Evolutionary conservation across 768 basidiomycete genomes (phyloP), one percentile per base, ranked within the genome.

Genomic region (Suillus spraguei): DNA sequence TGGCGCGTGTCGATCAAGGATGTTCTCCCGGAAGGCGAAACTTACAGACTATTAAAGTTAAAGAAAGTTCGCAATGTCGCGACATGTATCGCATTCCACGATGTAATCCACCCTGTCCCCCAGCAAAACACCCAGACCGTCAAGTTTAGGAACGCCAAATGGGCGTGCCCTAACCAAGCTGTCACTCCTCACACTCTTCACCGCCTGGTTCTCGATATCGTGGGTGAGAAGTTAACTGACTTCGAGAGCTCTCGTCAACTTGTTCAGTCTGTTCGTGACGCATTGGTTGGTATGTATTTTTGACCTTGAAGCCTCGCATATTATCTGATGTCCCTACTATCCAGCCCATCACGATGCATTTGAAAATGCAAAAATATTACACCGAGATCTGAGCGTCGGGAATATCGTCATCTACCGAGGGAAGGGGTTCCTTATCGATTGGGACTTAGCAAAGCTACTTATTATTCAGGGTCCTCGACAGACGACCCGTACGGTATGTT

Each of bases 161-260:
- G 59, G 49, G 7, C 35, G 0, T 60, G 58, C 42, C 11, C 7
- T 8, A 44, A 24, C 14, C 0, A 17, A 1, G 36, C n/a, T 13
- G 24, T 63, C 46, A 49, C 35, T 14, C 33, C 55, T 2, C 62
- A 63, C 24, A 50, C n/a, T 11, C 62, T 59, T 50, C 50, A 63
- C 10, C 14, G 36, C 8, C 58, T 59, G 22, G 22, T 36, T 38
- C 42, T 63, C 36, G 5, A 59, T 28, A 2, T 63, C 9, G 49
- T 59, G 7, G 44, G 62, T 38, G 16, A 24, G n/a, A 50, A 36
- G 13, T 49, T 63, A 5, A 59, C 46, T n/a, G 16, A n/a, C 9
- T 63, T 63, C 13, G 4, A 32, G 44, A 54, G 22, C 35, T 14
- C 56, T 10, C 20, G 22, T 20, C 32, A 49, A 17, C 47, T 63